These are phyloP conservation scores for Cordyceps cateniannulata DNA, from an alignment of 2,329 filamentous ascomycete genomes.

Conservation along the genomic window DNA sequence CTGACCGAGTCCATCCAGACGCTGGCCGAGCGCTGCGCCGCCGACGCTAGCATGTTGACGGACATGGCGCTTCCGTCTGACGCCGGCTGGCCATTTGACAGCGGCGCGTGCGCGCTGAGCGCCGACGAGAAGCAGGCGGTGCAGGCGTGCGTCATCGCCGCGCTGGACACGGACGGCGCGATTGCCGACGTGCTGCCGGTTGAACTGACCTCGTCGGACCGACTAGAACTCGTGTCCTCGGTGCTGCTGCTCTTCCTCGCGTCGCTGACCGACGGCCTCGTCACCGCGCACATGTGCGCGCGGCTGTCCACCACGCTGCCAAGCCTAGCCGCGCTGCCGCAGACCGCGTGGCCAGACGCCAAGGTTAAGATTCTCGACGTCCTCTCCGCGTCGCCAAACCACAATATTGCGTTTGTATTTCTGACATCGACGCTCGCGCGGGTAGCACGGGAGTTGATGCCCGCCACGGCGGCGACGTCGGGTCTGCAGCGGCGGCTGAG, in stretches of 20 bases:
- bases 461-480: conserved; percentile 28
- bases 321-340: conserved; percentile 22
- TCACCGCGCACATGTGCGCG: conserved; percentile 65
- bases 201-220: conserved; percentile 56
- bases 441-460: conserved; percentile 41
- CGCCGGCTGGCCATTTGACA: conserved; percentile 55
- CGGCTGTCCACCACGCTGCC: conserved; percentile 56
- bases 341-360: conserved; percentile 31
- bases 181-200: conserved; percentile 56
- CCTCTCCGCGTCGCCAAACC: conserved; percentile 62
- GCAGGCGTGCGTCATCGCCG: conserved; percentile 45
- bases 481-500: conserved; percentile 40
- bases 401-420: conserved; percentile 87
- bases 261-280: conserved; percentile 71
- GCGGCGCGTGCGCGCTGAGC: conserved; percentile 27
- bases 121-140: conserved; percentile 21
- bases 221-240: conserved; percentile 68
- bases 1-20: conserved; percentile 72
- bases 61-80: conserved; percentile 45
- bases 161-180: conserved; percentile 63
- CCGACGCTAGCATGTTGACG: conserved; percentile 57
- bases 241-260: conserved; percentile 67
- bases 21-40: conserved; percentile 49
- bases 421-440: conserved; percentile 67
- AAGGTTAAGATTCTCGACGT: conserved; percentile 62